These are phyloP conservation scores for Emmonsia crescens DNA, from an alignment of 2,329 filamentous ascomycete genomes.

Conservation along the genomic window DNA sequence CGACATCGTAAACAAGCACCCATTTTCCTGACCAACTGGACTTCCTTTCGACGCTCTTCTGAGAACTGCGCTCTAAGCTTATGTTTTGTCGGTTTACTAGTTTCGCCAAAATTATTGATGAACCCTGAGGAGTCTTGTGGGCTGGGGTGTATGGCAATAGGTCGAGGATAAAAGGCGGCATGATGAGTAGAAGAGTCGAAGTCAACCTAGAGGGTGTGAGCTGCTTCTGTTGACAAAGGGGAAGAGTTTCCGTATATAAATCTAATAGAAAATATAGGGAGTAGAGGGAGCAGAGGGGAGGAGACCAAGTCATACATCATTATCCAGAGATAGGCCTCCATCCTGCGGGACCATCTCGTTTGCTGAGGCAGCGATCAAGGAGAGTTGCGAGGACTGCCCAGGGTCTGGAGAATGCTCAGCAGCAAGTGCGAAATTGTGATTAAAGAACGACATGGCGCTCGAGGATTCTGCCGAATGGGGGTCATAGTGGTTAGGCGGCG, in stretches of 20 bases:
- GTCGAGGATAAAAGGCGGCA: slow-evolving; percentile 30
- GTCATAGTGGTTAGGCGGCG: not conserved
- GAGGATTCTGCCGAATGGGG: slow-evolving; percentile 3
- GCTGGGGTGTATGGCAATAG: slow-evolving; percentile 34
- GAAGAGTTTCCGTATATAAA: not conserved
- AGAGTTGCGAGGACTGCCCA: slow-evolving; percentile 33
- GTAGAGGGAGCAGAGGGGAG: too few relatives aligned
- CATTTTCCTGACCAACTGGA: slow-evolving; percentile 48
- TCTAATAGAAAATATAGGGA: slow-evolving; percentile 13
- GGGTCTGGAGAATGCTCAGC: slow-evolving; percentile 27
- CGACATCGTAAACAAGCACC: slow-evolving; percentile 53
- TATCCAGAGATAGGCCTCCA: slow-evolving; percentile 23
- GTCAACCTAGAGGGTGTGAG: slow-evolving; percentile 26
- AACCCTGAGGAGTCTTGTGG: slow-evolving; percentile 28
- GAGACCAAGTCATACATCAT: slow-evolving; percentile 20
- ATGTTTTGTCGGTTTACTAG: slow-evolving; percentile 31
- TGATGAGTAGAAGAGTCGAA: slow-evolving; percentile 30
- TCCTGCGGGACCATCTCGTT: slow-evolving; percentile 35
- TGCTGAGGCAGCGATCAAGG: slow-evolving; percentile 37
- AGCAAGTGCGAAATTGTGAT: slow-evolving; percentile 23
- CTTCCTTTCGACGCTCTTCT: slow-evolving; percentile 46
- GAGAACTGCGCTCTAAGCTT: slow-evolving; percentile 47
- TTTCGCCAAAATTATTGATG: slow-evolving; percentile 31
- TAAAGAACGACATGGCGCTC: slow-evolving; percentile 25
- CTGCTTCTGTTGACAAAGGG: not conserved